phyloP scores from a whole-genome alignment of 1,139 yeast species.

The Pichia norvegensis region DNA sequence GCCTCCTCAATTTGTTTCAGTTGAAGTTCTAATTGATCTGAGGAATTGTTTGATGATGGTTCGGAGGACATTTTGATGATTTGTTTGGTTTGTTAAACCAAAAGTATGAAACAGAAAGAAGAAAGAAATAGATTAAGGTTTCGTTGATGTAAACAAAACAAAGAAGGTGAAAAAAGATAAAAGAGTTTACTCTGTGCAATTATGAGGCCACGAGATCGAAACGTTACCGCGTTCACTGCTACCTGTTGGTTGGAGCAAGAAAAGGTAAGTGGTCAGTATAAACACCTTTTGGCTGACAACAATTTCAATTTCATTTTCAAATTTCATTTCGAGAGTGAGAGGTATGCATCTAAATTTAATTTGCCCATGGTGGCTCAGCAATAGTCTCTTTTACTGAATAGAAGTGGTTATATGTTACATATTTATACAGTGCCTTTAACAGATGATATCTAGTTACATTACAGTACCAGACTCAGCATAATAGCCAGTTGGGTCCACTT shows the following conservation, averaged over 20 bases:
- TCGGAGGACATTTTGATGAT: neutral
- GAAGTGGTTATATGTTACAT: too few relatives aligned
- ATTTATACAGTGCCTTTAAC: too few relatives aligned
- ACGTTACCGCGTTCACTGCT: neutral
- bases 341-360: too few relatives aligned
- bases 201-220: neutral
- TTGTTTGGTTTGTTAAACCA: neutral
- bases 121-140: neutral
- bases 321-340: too few relatives aligned
- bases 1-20: constrained; percentile 23
- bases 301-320: too few relatives aligned
- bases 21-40: constrained; percentile 1
- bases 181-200: neutral
- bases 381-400: too few relatives aligned
- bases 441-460: too few relatives aligned
- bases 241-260: neutral
- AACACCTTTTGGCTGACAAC: too few relatives aligned
- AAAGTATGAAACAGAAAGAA: neutral
- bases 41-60: neutral
- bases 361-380: too few relatives aligned
- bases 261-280: neutral
- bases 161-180: neutral
- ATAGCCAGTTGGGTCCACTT: neutral
- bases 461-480: too few relatives aligned
- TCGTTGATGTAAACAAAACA: neutral